Evolutionary conservation across 208 protist species (phyloP), one percentile per base, ranked within the genome.

Genomic region (Trypanosoma melophagium): DNA sequence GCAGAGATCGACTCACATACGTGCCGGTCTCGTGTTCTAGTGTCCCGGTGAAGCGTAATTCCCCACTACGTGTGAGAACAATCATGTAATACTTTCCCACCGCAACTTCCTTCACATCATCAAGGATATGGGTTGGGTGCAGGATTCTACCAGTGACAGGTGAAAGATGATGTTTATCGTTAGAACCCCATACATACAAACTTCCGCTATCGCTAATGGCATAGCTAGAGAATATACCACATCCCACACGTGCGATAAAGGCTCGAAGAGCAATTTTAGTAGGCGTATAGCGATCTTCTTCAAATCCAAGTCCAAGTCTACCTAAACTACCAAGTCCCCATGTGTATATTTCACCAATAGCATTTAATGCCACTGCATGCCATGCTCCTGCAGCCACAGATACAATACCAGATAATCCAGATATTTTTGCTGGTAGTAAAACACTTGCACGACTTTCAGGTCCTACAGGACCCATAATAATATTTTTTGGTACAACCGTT

Each of bases 151-250:
- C 49, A 13, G 59, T n/a, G 22, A 8, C 0, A n/a, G 67, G 25
- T 13, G 83, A 84, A 8, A 93, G 75, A 65, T 89, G 84, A 35
- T 54, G 63, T 57, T 76, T 62, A 24, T 86, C 81, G 54, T 95
- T 95, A 38, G 82, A 80, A 19, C 86, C 86, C 89, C 89, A 92
- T 17, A 92, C 64, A 64, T 84, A 95, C 35, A 95, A 65, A 41
- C 65, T 80, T 42, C 77, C 83, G 28, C 74, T 63, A 56, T 89
- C 81, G 59, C 82, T 82, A 63, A 95, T 76, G 60, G 71, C 86
- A 74, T 80, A 92, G 59, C 72, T 87, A 12, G 79, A 80, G 73
- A 87, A 92, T 57, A 74, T 81, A 40, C 84, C 86, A 52, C 79
- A 88, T 38, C 86, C 86, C 64, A 95, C 91, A 52, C 73, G 74